Conservation (phyloP, 2,329 filamentous ascomycete species). For the Phymatotrichopsis omnivora region DNA sequence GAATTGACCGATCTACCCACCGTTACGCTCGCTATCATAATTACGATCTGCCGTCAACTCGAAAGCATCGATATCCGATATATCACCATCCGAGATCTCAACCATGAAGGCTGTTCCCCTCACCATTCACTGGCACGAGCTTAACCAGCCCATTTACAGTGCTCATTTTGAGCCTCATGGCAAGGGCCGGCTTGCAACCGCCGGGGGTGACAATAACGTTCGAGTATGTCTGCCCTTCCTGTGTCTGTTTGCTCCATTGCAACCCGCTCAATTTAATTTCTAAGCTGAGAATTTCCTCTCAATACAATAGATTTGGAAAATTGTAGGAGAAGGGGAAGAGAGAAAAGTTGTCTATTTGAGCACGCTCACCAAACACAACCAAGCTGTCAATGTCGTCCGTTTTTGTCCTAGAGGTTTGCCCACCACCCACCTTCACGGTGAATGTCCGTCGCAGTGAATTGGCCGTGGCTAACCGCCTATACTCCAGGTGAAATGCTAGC, state of each 20-base stretch:
- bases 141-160: conserved; percentile 93
- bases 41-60: no score
- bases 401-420: conserved; percentile 81
- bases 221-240: conserved; percentile 49
- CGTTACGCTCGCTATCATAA: no score
- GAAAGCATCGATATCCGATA: no score
- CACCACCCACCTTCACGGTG: conserved; percentile 1
- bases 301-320: conserved; percentile 66
- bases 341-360: conserved; percentile 85
- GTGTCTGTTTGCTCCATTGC: conserved; percentile 1
- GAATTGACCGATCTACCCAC: no score
- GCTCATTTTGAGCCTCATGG: conserved; percentile 91
- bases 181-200: conserved; percentile 85
- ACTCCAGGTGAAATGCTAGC: conserved; percentile 74
- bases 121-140: conserved; percentile 97
- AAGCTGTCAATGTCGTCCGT: conserved; percentile 94
- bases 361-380: conserved; percentile 84
- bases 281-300: conserved; percentile 8
- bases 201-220: conserved; percentile 93
- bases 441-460: conserved; percentile 29
- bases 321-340: conserved; percentile 75
- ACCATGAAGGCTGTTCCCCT: conserved; percentile 76
- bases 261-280: conserved; percentile 1
- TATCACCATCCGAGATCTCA: no score
- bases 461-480: conserved; percentile 24